Evolutionary conservation across 2,329 filamentous ascomycete genomes (phyloP).

Genomic region (Talaromyces funiculosus): DNA sequence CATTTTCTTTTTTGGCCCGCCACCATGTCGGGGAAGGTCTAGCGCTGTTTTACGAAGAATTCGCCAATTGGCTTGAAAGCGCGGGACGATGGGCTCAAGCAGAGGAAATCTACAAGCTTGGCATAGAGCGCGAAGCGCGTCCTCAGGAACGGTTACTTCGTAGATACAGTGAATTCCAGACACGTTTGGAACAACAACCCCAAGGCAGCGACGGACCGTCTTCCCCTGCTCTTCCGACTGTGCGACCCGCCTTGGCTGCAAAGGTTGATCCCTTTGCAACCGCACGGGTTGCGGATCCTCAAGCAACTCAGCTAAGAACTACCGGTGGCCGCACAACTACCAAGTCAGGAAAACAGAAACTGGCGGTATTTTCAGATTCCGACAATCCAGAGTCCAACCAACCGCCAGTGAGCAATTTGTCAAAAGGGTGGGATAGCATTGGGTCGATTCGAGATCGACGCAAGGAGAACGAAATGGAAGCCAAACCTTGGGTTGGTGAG

Average conservation of each 20-base stretch:
- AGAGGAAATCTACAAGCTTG: constrained; percentile 86
- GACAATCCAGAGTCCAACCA: constrained; percentile 55
- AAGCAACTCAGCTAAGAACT: constrained; percentile 53
- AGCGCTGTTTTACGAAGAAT: constrained; percentile 94
- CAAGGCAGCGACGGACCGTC: constrained; percentile 61
- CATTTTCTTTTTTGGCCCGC: constrained; percentile 82
- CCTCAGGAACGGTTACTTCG: constrained; percentile 74
- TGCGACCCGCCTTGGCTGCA: constrained; percentile 75
- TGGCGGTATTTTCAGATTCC: constrained; percentile 83
- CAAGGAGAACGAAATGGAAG: constrained; percentile 86
- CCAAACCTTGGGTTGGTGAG: constrained; percentile 87
- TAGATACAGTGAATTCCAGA: constrained; percentile 89
- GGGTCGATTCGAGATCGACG: constrained; percentile 79
- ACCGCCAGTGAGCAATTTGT: constrained; percentile 48
- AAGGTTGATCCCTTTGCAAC: constrained; percentile 76
- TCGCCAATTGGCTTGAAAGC: constrained; percentile 84
- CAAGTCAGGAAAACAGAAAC: constrained; percentile 70
- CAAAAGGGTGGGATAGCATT: constrained; percentile 87
- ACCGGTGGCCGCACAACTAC: constrained; percentile 46
- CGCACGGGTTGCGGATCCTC: constrained; percentile 56
- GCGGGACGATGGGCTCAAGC: constrained; percentile 82
- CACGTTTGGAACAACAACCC: constrained; percentile 64
- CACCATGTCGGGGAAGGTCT: constrained; percentile 81
- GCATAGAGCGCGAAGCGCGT: constrained; percentile 80
- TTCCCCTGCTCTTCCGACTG: constrained; percentile 78